Evolutionary conservation across 1,139 yeast genomes (phyloP).

Genomic region (Diutina pseudorugosa): DNA sequence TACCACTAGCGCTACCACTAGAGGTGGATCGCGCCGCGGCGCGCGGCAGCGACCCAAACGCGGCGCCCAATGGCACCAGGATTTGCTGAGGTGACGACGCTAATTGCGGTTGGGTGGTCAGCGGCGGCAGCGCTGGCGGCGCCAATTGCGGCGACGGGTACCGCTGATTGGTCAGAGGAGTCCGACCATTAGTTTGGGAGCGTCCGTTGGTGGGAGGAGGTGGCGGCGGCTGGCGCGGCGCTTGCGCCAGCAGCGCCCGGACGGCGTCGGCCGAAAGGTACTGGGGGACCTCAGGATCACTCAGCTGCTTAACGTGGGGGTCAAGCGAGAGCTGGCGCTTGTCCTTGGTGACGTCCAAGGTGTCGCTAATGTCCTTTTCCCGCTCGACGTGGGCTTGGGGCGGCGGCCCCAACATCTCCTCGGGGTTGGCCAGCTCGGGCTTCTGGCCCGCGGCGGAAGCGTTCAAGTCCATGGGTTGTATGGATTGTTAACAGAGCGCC

Average conservation of each 20-base stretch:
- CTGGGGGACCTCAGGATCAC: constrained; percentile 3
- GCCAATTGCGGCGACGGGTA: not conserved
- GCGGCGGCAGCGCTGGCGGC: not conserved
- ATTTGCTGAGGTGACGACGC: not conserved
- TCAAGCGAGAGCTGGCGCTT: constrained; percentile 4
- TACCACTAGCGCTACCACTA: not conserved
- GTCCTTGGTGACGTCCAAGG: not conserved
- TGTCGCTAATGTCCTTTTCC: not conserved
- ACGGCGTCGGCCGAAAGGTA: not conserved
- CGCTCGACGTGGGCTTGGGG: constrained; percentile 7
- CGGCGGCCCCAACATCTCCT: constrained; percentile 10
- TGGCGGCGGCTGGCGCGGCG: not conserved
- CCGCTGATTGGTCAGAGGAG: too few relatives aligned
- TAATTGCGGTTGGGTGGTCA: too few relatives aligned
- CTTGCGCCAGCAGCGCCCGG: not conserved
- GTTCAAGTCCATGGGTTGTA: not conserved
- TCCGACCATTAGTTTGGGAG: too few relatives aligned
- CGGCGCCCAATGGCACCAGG: not conserved
- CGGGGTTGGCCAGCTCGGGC: constrained; percentile 7
- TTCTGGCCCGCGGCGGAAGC: not conserved
- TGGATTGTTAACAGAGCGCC: too few relatives aligned
- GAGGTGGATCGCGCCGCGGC: not conserved
- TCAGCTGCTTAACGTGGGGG: not conserved
- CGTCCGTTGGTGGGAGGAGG: too few relatives aligned
- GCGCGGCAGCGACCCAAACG: not conserved